Conservation (phyloP, 345 rosid genomes). For the Gossypium herbaceum region DNA sequence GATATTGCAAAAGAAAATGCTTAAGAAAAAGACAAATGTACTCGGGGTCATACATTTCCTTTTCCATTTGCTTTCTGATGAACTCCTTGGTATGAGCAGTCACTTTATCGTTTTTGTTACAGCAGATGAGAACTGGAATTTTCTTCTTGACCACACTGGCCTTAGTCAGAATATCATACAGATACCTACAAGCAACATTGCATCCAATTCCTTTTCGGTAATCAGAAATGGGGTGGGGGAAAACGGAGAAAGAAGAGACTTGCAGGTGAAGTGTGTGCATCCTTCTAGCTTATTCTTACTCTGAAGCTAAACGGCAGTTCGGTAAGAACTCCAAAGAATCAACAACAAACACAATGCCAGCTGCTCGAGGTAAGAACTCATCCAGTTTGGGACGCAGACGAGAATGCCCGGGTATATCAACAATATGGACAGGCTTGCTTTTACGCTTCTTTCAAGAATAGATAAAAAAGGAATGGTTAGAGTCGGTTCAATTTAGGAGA, state of each 20-base stretch:
- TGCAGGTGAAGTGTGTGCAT: not conserved
- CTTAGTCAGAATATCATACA: constrained; percentile 81
- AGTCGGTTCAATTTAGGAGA: constrained; percentile 1
- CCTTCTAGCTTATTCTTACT: constrained; percentile 40
- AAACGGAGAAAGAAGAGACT: not conserved
- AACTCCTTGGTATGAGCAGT: constrained; percentile 91
- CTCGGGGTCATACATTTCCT: constrained; percentile 65
- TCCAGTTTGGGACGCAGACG: constrained; percentile 78
- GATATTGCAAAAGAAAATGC: not conserved
- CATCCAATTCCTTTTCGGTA: constrained; percentile 5
- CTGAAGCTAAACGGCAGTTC: constrained; percentile 65
- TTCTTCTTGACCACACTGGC: constrained; percentile 67
- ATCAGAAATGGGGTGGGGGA: not conserved
- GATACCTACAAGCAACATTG: constrained; percentile 47
- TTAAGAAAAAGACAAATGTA: not conserved
- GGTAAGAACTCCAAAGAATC: constrained; percentile 92
- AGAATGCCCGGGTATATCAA: constrained; percentile 94
- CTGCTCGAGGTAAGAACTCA: constrained; percentile 71
- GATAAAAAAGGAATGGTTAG: not conserved
- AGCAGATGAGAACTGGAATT: constrained; percentile 70
- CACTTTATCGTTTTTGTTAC: constrained; percentile 92
- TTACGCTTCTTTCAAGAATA: constrained; percentile 55
- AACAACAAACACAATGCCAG: constrained; percentile 78
- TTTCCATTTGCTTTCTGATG: constrained; percentile 84
- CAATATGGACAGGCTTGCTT: constrained; percentile 66